Conservation (phyloP, 2,329 filamentous ascomycete species). For the Sporothrix humicola region DNA sequence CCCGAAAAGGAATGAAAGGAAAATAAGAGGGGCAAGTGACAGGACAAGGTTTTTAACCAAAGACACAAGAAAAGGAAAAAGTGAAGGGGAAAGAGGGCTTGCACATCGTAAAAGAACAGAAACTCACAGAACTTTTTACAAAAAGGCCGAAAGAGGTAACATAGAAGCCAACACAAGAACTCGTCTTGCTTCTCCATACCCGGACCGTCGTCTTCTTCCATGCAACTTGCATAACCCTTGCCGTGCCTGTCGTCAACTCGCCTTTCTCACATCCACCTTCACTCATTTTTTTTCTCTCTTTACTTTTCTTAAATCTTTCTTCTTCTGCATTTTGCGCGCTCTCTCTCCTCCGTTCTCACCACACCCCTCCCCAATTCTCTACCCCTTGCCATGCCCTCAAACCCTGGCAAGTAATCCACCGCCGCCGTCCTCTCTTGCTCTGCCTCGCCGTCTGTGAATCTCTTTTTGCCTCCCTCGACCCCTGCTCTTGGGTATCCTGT, state of each 20-base stretch:
- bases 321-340: not conserved
- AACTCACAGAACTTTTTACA: not conserved
- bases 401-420: slow-evolving; percentile 24
- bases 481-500: slow-evolving; percentile 21
- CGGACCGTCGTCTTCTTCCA: slow-evolving; percentile 1
- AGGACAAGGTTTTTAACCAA: not conserved
- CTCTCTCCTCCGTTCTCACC: not conserved
- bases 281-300: not conserved
- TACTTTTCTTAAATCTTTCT: not conserved
- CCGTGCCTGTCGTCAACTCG: not conserved
- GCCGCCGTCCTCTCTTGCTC: slow-evolving; percentile 3
- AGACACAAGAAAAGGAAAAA: not conserved
- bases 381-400: slow-evolving; percentile 10
- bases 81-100: not conserved
- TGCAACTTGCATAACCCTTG: slow-evolving; percentile 6
- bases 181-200: not conserved
- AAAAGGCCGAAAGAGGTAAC: slow-evolving; percentile 1
- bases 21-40: slow-evolving; percentile 23
- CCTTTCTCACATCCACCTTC: not conserved
- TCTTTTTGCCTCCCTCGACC: slow-evolving; percentile 4
- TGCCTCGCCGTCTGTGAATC: slow-evolving; percentile 3
- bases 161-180: not conserved
- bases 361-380: not conserved
- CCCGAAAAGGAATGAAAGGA: slow-evolving; percentile 12
- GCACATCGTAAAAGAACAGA: not conserved